A percentile compares a stretch with the other conserved stretches of the same genome.
These are phyloP conservation scores for Fraxinus dipetala DNA, from an alignment of 305 asterid species.

Conservation along the genomic window DNA sequence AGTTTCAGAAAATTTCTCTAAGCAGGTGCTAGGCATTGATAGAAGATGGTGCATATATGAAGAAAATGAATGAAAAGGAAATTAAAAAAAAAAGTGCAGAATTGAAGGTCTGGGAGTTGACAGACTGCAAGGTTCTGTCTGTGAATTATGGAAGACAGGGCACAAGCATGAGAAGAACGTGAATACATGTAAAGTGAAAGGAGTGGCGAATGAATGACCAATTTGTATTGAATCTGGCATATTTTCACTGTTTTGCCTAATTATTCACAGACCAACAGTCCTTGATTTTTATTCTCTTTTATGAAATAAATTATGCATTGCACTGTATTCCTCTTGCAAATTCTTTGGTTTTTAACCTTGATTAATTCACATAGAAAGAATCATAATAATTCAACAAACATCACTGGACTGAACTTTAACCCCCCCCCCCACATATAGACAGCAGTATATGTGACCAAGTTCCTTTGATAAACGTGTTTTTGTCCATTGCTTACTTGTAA, in stretches of 20 bases:
- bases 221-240: conserved; percentile 1
- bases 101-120: background rate
- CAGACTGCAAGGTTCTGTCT: background rate
- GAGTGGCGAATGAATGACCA: conserved; percentile 5
- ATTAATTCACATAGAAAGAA: background rate
- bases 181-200: background rate
- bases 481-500: background rate
- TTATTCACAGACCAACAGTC: background rate
- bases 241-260: background rate
- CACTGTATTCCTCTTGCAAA: background rate
- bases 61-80: background rate
- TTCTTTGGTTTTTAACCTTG: background rate
- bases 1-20: background rate
- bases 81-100: background rate
- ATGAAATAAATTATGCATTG: background rate
- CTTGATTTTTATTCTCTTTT: background rate
- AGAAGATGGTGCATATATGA: background rate
- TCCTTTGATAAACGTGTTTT: conserved; percentile 5
- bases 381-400: background rate
- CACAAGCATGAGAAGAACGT: background rate
- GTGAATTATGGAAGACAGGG: background rate
- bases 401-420: background rate
- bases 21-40: background rate
- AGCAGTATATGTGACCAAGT: background rate
- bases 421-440: background rate